Evolutionary conservation across 116 monocot species (phyloP).

Genomic region (Cymodocea nodosa): DNA sequence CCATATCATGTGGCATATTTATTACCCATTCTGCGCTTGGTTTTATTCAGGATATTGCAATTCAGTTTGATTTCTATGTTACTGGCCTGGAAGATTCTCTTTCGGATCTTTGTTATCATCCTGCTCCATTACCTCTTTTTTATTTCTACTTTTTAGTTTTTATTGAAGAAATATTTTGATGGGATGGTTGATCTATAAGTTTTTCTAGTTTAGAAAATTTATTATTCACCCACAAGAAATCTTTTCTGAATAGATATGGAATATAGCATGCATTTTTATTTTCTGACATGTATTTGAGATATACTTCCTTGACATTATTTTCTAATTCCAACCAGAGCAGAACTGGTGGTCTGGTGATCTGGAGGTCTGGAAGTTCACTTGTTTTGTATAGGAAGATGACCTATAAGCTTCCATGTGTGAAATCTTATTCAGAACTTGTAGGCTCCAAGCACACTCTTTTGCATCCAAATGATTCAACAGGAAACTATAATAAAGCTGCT

Average conservation of each 20-base stretch:
- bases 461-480: slow-evolving; percentile 5
- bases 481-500: not conserved
- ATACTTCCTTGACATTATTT: not conserved
- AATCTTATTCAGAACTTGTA: slow-evolving; percentile 31
- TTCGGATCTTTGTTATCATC: too few relatives aligned
- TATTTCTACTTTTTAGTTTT: too few relatives aligned
- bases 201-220: not conserved
- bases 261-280: not conserved
- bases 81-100: too few relatives aligned
- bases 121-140: too few relatives aligned
- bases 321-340: slow-evolving; percentile 30
- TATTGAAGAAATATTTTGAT: too few relatives aligned
- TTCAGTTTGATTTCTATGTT: too few relatives aligned
- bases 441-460: slow-evolving; percentile 5
- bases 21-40: too few relatives aligned
- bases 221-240: not conserved
- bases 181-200: too few relatives aligned
- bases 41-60: too few relatives aligned
- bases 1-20: too few relatives aligned
- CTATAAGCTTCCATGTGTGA: slow-evolving; percentile 62
- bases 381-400: slow-evolving; percentile 82
- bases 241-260: not conserved
- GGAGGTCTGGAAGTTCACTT: slow-evolving; percentile 91
- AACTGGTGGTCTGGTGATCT: slow-evolving; percentile 88
- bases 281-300: not conserved